Evolutionary conservation across 1,139 yeast genomes (phyloP).

Genomic region (Geotrichum macrosporum): DNA sequence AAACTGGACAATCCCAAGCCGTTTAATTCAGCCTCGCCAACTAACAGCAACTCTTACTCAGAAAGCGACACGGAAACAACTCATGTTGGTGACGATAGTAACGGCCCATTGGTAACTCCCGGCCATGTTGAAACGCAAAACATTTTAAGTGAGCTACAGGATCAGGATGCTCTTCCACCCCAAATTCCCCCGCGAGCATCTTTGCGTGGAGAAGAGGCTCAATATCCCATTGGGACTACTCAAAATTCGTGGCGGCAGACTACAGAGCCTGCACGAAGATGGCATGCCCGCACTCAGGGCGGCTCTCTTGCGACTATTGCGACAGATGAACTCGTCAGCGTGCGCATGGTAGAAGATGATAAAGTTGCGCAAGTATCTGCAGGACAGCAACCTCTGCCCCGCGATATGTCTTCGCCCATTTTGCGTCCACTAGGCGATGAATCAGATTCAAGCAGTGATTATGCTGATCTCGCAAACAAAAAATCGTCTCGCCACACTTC

Average conservation of each 20-base stretch:
- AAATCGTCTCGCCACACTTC: conserved; percentile 7
- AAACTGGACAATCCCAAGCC: conserved; percentile 18
- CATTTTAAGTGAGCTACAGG: conserved; percentile 5
- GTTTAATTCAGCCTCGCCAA: background rate
- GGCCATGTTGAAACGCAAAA: conserved; percentile 7
- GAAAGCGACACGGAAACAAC: conserved; percentile 18
- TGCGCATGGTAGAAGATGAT: conserved; percentile 54
- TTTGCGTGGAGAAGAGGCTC: background rate
- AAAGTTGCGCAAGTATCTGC: background rate
- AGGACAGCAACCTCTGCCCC: too few species aligned
- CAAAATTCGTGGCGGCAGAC: conserved; percentile 74
- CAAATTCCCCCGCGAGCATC: conserved; percentile 1
- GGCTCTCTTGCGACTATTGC: conserved; percentile 80
- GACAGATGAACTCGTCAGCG: conserved; percentile 77
- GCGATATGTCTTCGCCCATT: conserved; percentile 18
- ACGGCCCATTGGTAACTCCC: too few species aligned
- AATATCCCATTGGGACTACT: conserved; percentile 30
- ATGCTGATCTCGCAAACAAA: conserved; percentile 1
- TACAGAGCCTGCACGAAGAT: conserved; percentile 38
- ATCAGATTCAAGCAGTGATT: conserved; percentile 10
- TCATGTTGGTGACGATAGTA: conserved; percentile 10
- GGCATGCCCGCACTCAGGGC: conserved; percentile 57
- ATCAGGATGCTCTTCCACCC: background rate
- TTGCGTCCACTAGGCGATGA: conserved; percentile 9
- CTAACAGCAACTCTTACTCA: conserved; percentile 16